Base-by-base conservation (phyloP, 2,329 filamentous ascomycete genomes). In the Alternaria arborescens region DNA sequence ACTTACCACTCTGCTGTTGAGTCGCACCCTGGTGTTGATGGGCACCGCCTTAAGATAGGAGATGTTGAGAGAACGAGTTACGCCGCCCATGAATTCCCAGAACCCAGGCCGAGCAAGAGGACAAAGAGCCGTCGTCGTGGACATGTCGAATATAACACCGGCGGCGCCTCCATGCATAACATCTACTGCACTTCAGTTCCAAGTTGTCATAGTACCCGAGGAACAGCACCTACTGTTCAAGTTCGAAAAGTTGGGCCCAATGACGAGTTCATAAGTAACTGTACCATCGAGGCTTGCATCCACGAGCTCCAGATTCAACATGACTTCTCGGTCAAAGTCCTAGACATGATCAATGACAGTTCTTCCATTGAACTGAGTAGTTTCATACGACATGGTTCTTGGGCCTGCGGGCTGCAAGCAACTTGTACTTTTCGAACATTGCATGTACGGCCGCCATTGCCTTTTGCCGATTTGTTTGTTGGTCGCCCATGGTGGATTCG, bases 41-140 rank as follows among this genome's bases (percentile, higher is more conserved):
- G 83, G 83, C 4, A 85, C 79, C 3, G 82, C 82, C 65, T 79
- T 81, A 0, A 86, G 72, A 62, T 85, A 86, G 30, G 80, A 83
- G n/a, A 86, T 80, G 61, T 83, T 84, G 32, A 86, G 72, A 1
- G 79, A 78, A 6, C 84, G 76, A 4, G 83, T 83, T 0, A 86
- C 82, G 5, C 84, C 83, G 1, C 82, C 84, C 53, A 85, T 75
- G 63, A 85, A 85, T 76, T 84, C 80, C 83, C 83, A 86, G 67
- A 79, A 85, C 3, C 81, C 83, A 0, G 82, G 81, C 36, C 74
- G 77, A 5, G 82, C 78, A 12, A 86, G 52, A 1, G 84, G 82
- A 41, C 82, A 83, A 18, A 86, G 72, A 1, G 83, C 82, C 12
- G 79, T 79, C 0, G 82, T 85, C 5, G 83, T 86, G 1, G 73